Percentiles rank a stretch among this genome's conserved stretches.
phyloP scores from a whole-genome alignment of 805 yeast genomes.

The Candida silvicultrix region DNA sequence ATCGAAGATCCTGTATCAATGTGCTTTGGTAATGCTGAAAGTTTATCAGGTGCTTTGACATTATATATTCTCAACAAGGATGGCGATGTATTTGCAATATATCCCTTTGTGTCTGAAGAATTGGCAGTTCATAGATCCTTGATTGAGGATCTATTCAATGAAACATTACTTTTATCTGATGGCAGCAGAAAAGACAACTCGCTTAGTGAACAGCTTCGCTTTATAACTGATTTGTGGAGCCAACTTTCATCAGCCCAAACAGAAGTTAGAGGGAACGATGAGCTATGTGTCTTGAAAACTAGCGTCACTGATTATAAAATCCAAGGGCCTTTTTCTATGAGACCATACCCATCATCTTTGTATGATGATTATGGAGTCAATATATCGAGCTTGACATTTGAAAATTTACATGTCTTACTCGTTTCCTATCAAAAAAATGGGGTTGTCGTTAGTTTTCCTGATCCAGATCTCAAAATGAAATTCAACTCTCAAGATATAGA shows the following conservation, averaged over 20 bases:
- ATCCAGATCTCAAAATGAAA: constrained; percentile 29
- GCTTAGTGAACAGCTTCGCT: constrained; percentile 29
- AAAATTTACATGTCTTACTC: constrained; percentile 20
- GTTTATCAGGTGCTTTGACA: constrained; percentile 38
- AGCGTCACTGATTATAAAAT: constrained; percentile 9
- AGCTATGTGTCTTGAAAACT: constrained; percentile 16
- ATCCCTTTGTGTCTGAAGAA: constrained; percentile 55
- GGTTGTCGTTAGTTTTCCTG: constrained; percentile 24
- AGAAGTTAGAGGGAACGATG: constrained; percentile 18
- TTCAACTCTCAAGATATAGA: constrained; percentile 26
- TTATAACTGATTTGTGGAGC: constrained; percentile 27
- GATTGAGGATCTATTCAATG: constrained; percentile 26
- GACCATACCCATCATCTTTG: constrained; percentile 48
- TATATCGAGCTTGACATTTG: constrained; percentile 23
- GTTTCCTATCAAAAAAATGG: constrained; percentile 25
- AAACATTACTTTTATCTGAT: constrained; percentile 24
- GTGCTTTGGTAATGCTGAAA: constrained; percentile 15
- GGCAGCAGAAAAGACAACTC: constrained; percentile 7
- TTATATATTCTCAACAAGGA: constrained; percentile 46
- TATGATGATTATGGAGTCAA: constrained; percentile 40
- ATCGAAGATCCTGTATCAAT: constrained; percentile 19
- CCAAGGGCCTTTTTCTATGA: constrained; percentile 50
- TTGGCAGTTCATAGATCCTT: constrained; percentile 30
- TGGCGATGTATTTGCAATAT: constrained; percentile 53
- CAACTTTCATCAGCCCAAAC: constrained; percentile 14